Evolutionary conservation across 805 yeast genomes (phyloP).

Genomic region (Jamesozyma spencerorum): DNA sequence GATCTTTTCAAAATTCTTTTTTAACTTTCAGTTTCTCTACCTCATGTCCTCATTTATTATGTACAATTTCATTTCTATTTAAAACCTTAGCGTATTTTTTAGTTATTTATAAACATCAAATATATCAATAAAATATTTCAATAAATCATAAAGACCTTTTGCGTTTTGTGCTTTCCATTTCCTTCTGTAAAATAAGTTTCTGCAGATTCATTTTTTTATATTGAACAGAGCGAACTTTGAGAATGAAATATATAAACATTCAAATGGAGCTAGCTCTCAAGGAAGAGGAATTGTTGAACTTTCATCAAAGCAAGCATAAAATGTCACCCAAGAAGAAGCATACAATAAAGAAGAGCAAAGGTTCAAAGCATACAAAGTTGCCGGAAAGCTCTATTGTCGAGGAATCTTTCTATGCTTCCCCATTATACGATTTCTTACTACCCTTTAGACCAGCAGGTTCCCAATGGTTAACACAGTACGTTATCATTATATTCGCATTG

Average conservation of each 20-base stretch:
- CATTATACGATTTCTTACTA: constrained; percentile 66
- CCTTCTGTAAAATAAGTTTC: too few species aligned
- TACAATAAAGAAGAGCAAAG: not conserved
- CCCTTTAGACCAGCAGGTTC: constrained; percentile 74
- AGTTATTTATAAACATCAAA: not conserved
- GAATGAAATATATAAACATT: too few species aligned
- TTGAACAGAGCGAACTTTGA: too few species aligned
- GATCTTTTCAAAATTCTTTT: too few species aligned
- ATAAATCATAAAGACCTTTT: too few species aligned
- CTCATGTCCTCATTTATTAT: not conserved
- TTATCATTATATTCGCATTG: constrained; percentile 61
- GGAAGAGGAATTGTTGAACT: too few species aligned
- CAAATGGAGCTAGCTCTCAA: too few species aligned
- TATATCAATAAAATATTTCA: not conserved
- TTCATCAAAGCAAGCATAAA: not conserved
- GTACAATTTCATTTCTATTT: not conserved
- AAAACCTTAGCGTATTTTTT: not conserved
- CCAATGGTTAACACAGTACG: constrained; percentile 85
- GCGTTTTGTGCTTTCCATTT: too few species aligned
- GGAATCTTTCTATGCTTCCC: constrained; percentile 44
- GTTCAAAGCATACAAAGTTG: not conserved
- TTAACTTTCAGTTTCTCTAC: not conserved
- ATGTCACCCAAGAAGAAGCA: not conserved
- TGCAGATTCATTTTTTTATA: too few species aligned
- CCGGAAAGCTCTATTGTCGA: constrained; percentile 4